A percentile compares a stretch with the other conserved stretches of the same genome.
Evolutionary conservation across 257 asterid genomes (phyloP).

Genomic region (Gardenia jasminoides): DNA sequence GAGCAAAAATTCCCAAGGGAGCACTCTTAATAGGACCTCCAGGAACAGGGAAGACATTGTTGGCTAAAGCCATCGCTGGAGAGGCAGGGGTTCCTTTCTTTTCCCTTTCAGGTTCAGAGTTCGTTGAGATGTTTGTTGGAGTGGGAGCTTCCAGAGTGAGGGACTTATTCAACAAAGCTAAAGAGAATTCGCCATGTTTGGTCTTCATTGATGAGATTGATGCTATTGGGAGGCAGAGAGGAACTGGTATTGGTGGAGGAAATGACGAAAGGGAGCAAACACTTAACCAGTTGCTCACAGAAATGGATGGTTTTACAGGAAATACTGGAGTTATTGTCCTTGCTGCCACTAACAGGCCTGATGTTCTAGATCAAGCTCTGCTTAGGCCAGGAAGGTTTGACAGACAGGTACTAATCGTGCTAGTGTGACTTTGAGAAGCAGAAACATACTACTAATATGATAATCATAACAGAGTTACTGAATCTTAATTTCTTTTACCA

Average conservation of each 20-base stretch:
- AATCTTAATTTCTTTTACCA: constrained; percentile 13
- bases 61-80: constrained; percentile 72
- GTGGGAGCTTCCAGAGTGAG: constrained; percentile 76
- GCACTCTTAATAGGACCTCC: constrained; percentile 64
- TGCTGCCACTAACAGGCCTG: constrained; percentile 72
- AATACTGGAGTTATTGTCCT: constrained; percentile 59
- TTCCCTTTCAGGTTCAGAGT: constrained; percentile 66
- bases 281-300: constrained; percentile 62
- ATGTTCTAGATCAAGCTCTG: constrained; percentile 67
- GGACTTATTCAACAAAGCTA: constrained; percentile 60
- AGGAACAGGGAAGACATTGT: constrained; percentile 70
- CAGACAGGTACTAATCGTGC: constrained; percentile 39
- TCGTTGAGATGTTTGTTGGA: constrained; percentile 78
- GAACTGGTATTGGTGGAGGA: constrained; percentile 81
- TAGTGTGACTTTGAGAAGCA: neutral
- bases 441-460: neutral
- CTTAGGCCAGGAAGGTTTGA: constrained; percentile 73
- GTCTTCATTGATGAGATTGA: constrained; percentile 70
- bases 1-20: constrained; percentile 61
- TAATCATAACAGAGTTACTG: neutral
- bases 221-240: constrained; percentile 72
- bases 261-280: constrained; percentile 79
- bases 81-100: constrained; percentile 75
- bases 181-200: constrained; percentile 43
- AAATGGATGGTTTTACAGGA: constrained; percentile 65